Conservation (phyloP, 768 basidiomycete species). For the Xerocomellus chrysenteron region DNA sequence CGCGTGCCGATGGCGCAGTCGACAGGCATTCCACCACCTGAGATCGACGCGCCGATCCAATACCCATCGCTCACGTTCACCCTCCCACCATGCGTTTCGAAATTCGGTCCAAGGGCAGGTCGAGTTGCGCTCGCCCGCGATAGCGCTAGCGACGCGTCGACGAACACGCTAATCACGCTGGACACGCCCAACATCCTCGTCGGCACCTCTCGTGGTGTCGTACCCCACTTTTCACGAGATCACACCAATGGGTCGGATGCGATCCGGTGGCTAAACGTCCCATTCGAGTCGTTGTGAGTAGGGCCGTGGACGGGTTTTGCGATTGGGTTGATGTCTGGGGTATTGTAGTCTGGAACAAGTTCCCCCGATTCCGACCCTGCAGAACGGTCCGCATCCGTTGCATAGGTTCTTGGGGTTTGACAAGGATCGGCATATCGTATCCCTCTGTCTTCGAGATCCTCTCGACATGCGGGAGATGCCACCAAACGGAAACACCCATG, state of each 20-base stretch:
- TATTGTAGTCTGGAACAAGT: constrained; percentile 57
- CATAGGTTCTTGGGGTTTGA: constrained; percentile 65
- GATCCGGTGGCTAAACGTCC: constrained; percentile 64
- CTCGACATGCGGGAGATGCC: constrained; percentile 67
- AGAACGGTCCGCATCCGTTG: constrained; percentile 51
- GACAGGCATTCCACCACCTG: not conserved
- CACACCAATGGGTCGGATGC: constrained; percentile 46
- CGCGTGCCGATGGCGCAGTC: constrained; percentile 8
- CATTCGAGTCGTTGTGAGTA: constrained; percentile 83
- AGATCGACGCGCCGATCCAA: not conserved
- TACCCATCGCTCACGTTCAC: constrained; percentile 21
- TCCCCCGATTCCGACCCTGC: constrained; percentile 66
- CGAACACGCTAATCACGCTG: constrained; percentile 36
- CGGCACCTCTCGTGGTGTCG: constrained; percentile 67
- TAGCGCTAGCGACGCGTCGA: not conserved
- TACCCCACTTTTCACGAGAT: constrained; percentile 73
- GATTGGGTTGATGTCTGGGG: not conserved
- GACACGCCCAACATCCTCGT: constrained; percentile 63
- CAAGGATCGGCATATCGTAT: constrained; percentile 47
- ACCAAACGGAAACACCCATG: constrained; percentile 58
- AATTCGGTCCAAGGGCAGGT: constrained; percentile 30
- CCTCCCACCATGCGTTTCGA: constrained; percentile 4
- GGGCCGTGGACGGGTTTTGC: not conserved
- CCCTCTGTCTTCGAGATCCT: constrained; percentile 66
- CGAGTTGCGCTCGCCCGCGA: constrained; percentile 15